Percentiles rank a stretch among this genome's conserved stretches.
Conservation (phyloP, 495 filamentous ascomycete genomes). For the Xylaria castorea region DNA sequence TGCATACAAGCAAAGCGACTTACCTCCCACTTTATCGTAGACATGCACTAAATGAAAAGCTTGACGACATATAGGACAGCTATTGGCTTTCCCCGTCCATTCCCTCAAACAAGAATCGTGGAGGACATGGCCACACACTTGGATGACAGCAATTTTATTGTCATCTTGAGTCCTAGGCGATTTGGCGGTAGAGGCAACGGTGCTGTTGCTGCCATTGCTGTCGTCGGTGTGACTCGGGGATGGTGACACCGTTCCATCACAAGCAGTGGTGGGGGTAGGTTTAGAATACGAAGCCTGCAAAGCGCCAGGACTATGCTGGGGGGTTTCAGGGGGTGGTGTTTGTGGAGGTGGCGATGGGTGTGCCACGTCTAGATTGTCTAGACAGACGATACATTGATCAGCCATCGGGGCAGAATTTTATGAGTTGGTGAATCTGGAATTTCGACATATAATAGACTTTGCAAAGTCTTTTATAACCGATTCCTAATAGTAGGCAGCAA, state of each 20-base stretch:
- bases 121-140: slow-evolving; percentile 83
- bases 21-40: slow-evolving; percentile 77
- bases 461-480: slow-evolving; percentile 31
- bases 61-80: slow-evolving; percentile 94
- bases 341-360: slow-evolving; percentile 35
- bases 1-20: slow-evolving; percentile 40
- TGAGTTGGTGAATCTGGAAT: slow-evolving; percentile 39
- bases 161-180: slow-evolving; percentile 37
- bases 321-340: slow-evolving; percentile 25
- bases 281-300: slow-evolving; percentile 23
- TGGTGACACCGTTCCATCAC: slow-evolving; percentile 41
- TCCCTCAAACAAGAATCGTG: slow-evolving; percentile 90
- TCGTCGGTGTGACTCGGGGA: slow-evolving; percentile 48
- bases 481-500: slow-evolving; percentile 29
- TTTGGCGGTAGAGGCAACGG: slow-evolving; percentile 42
- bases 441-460: slow-evolving; percentile 47
- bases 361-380: slow-evolving; percentile 78
- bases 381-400: slow-evolving; percentile 95
- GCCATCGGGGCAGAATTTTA: slow-evolving; percentile 65
- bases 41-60: slow-evolving; percentile 90
- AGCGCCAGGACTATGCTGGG: slow-evolving; percentile 22
- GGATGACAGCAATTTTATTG: slow-evolving; percentile 56
- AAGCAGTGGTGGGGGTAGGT: slow-evolving; percentile 26
- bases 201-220: slow-evolving; percentile 33
- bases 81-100: slow-evolving; percentile 96